These are phyloP conservation scores for Blastomyces parvus DNA, from an alignment of 2,329 filamentous ascomycete species.

Conservation along the genomic window DNA sequence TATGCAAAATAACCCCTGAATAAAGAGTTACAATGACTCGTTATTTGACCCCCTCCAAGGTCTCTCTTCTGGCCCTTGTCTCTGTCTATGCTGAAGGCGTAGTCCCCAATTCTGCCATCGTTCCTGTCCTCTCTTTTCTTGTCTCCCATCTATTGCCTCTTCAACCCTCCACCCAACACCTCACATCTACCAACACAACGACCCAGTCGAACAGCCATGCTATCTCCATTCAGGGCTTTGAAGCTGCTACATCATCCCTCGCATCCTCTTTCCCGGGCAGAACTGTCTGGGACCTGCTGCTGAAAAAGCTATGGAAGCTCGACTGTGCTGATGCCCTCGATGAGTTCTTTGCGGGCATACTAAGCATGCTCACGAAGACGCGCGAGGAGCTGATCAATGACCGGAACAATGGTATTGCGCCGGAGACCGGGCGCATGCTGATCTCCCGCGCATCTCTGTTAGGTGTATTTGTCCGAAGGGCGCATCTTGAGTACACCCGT, in stretches of 20 bases:
- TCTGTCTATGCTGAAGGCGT: constrained; percentile 68
- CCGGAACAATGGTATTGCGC: constrained; percentile 44
- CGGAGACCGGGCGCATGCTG: constrained; percentile 46
- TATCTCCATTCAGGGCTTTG: constrained; percentile 38
- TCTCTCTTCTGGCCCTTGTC: constrained; percentile 70
- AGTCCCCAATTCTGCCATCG: constrained; percentile 59
- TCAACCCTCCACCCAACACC: constrained; percentile 18
- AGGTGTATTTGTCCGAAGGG: constrained; percentile 67
- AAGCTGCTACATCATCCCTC: constrained; percentile 38
- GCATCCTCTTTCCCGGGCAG: constrained; percentile 57
- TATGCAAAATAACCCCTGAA: neutral
- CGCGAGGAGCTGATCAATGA: constrained; percentile 52
- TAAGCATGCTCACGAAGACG: constrained; percentile 50
- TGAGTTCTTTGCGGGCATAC: constrained; percentile 58
- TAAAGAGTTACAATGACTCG: constrained; percentile 53
- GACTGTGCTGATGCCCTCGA: constrained; percentile 74
- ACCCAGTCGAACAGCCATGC: constrained; percentile 23
- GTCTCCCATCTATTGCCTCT: constrained; percentile 55
- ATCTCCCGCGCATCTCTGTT: constrained; percentile 68
- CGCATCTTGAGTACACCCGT: constrained; percentile 67
- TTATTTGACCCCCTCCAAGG: constrained; percentile 80
- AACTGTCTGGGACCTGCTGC: constrained; percentile 78
- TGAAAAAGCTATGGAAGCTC: constrained; percentile 73
- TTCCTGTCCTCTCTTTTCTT: constrained; percentile 70
- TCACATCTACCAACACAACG: constrained; percentile 13